Conservation (phyloP, 2,329 filamentous ascomycete genomes). For the Proliferodiscus dingleyae region DNA sequence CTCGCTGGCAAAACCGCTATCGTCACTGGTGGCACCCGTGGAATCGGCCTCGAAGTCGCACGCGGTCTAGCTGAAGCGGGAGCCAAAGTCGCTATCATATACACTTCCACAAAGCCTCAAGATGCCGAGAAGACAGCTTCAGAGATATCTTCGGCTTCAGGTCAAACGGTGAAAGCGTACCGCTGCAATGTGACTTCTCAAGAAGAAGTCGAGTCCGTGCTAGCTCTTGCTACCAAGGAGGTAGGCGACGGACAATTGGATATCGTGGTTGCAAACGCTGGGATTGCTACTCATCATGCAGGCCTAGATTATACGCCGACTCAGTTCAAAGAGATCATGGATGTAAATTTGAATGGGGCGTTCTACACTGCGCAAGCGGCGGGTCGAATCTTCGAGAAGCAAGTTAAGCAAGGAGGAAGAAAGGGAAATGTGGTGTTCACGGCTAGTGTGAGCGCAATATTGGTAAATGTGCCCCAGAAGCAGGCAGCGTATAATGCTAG, state of each 20-base stretch:
- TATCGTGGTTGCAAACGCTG: conserved; percentile 39
- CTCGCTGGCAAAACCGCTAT: conserved; percentile 38
- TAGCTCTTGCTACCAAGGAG: conserved; percentile 1
- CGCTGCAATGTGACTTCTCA: conserved; percentile 32
- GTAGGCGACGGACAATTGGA: conserved; percentile 33
- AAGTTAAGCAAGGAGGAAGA: conserved; percentile 6
- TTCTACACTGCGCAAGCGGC: conserved; percentile 42
- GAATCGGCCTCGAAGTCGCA: conserved; percentile 40
- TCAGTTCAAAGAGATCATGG: conserved; percentile 34
- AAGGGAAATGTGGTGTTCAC: conserved; percentile 38
- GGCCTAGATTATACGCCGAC: conserved; percentile 38
- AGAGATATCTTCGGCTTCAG: conserved; percentile 11
- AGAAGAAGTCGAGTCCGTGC: background rate
- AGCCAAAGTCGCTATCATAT: conserved; percentile 37
- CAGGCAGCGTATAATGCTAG: conserved; percentile 40
- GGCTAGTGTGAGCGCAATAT: conserved; percentile 36
- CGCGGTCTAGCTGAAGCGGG: conserved; percentile 41
- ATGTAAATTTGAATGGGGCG: conserved; percentile 34
- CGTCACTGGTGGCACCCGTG: conserved; percentile 42
- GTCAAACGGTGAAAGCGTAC: conserved; percentile 31
- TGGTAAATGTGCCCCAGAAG: conserved; percentile 39
- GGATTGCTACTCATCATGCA: conserved; percentile 33
- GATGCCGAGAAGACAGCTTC: conserved; percentile 26
- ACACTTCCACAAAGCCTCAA: conserved; percentile 22
- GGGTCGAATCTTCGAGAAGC: conserved; percentile 34